Conservation (phyloP, 495 filamentous ascomycete species). For the Podospora pseudocomata region DNA sequence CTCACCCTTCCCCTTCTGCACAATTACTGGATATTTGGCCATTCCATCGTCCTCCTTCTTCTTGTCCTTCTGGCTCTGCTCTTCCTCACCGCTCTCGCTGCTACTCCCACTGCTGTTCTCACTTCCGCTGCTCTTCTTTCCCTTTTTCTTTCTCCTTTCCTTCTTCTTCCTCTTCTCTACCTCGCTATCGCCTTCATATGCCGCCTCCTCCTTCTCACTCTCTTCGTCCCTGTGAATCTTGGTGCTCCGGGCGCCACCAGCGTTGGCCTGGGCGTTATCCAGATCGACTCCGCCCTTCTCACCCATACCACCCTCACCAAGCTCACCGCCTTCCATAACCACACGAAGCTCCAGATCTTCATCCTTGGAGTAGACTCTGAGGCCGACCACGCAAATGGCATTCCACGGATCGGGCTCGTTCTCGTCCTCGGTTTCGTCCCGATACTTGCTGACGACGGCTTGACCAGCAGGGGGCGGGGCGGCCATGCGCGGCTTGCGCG, state of each 20-base stretch:
- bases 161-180: conserved; percentile 27
- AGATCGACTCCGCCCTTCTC: conserved; percentile 48
- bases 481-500: conserved; percentile 44
- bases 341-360: conserved; percentile 44
- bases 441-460: conserved; percentile 36
- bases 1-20: conserved; percentile 36
- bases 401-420: conserved; percentile 50
- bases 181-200: conserved; percentile 37
- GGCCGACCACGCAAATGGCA: conserved; percentile 47
- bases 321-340: conserved; percentile 48
- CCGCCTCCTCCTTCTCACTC: conserved; percentile 29
- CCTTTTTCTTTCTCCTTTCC: conserved; percentile 18
- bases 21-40: conserved; percentile 31
- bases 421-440: conserved; percentile 43
- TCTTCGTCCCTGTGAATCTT: conserved; percentile 23
- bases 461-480: conserved; percentile 30
- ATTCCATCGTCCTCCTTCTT: conserved; percentile 22
- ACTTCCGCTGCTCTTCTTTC: conserved; percentile 16
- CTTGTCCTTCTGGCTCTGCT: conserved; percentile 22
- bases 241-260: conserved; percentile 38
- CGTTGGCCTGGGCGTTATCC: conserved; percentile 50
- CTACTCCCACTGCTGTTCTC: conserved; percentile 17
- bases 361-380: conserved; percentile 50
- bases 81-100: conserved; percentile 12
- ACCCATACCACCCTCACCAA: conserved; percentile 48